Base-by-base conservation (phyloP, 768 basidiomycete genomes). In the Piloderma croceum region DNA sequence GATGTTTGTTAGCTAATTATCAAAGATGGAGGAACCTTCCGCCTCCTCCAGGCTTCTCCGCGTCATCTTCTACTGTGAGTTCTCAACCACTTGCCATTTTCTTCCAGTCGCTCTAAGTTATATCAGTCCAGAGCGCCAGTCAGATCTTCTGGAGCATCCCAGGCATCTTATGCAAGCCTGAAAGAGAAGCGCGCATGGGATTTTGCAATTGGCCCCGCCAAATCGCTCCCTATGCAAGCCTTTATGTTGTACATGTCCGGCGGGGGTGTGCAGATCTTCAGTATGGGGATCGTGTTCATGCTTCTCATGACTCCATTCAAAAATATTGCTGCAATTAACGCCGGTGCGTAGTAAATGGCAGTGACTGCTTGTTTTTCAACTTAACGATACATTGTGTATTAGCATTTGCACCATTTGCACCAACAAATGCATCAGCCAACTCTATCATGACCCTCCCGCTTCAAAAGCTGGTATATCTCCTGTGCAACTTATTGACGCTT, bases 181-280 rank as follows among this genome's bases (percentile, higher is more conserved):
- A 89, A 90, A 57, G 76, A 77, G 47, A 81, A 75, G 52, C 80
- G 87, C 20, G 90, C 90, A 31, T 89, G 90, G 85, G 88, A 90
- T 46, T 70, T 88, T 31, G 90, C 90, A 27, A 74, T 82, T 36
- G 68, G 77, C 3, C 92, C 92, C 1, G 89, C 87, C 24, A 96
- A 97, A 62, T 79, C 81, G 11, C 72, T 97, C 20, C 92, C 92
- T 3, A 96, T 96, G 93, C 91, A 97, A 56, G 90, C 84, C 4
- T 86, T 97, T 67, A 97, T 97, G 93, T 73, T 97, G 24, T 97
- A 97, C 76, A 94, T 97, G 87, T 93, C 91, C 17, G 93, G 93
- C 24, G 83, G 90, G 10, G 90, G 90, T 36, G 85, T 97, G 11
- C 93, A 97, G 62, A 84, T 97, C 31, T 96, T 97, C 62, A 93